Evolutionary conservation across 2,329 filamentous ascomycete genomes (phyloP).

Genomic region (Didymella sp.): DNA sequence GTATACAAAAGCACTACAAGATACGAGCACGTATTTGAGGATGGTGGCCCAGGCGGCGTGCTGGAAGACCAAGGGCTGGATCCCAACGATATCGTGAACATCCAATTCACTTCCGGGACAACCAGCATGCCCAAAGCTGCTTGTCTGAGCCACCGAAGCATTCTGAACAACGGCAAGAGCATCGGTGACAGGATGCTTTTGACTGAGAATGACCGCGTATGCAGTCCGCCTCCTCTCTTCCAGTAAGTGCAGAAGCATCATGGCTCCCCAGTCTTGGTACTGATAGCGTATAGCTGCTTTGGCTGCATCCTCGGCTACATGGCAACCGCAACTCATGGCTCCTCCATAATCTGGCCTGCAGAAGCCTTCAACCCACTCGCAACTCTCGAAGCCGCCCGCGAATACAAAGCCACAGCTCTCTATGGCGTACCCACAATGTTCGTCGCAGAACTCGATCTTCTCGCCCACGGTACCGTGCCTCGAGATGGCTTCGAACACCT

Average conservation of each 20-base stretch:
- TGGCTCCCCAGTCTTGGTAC: background rate
- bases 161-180: constrained; percentile 88
- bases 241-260: constrained; percentile 43
- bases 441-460: constrained; percentile 80
- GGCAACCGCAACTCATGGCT: constrained; percentile 86
- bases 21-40: constrained; percentile 55
- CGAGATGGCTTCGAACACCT: constrained; percentile 67
- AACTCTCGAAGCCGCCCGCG: constrained; percentile 68
- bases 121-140: constrained; percentile 91
- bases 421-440: constrained; percentile 98
- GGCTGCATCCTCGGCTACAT: constrained; percentile 93
- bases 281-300: constrained; percentile 68
- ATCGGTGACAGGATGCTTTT: constrained; percentile 88
- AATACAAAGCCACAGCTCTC: constrained; percentile 70
- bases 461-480: constrained; percentile 60
- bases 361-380: constrained; percentile 86
- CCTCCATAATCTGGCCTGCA: constrained; percentile 81
- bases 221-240: constrained; percentile 66
- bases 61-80: constrained; percentile 60
- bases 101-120: constrained; percentile 97
- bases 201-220: constrained; percentile 71
- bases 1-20: constrained; percentile 48
- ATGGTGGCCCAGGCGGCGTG: constrained; percentile 50
- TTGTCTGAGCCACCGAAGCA: constrained; percentile 82
- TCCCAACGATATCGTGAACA: constrained; percentile 81